Evolutionary conservation across 208 protist genomes (phyloP).

Genomic region (Endotrypanum monterogeii): DNA sequence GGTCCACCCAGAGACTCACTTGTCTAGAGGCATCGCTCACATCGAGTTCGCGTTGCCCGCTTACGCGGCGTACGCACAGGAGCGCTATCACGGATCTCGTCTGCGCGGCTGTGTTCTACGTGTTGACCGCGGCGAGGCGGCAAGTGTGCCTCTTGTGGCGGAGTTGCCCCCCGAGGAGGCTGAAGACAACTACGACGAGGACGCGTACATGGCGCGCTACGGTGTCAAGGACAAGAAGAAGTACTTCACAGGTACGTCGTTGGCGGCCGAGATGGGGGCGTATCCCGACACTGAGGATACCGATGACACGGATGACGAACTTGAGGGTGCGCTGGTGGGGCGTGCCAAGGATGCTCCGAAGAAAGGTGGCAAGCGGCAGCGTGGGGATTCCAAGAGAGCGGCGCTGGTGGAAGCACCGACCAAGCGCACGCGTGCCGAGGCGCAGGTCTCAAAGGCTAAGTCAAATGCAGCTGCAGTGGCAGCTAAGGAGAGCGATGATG

Average conservation of each 20-base stretch:
- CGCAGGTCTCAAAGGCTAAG: constrained; percentile 9
- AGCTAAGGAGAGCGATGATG: constrained; percentile 36
- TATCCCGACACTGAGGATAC: constrained; percentile 24
- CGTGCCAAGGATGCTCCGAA: constrained; percentile 14
- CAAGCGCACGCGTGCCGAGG: constrained; percentile 21
- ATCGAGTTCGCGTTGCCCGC: constrained; percentile 79
- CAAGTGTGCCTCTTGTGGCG: constrained; percentile 62
- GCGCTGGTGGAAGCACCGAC: constrained; percentile 4
- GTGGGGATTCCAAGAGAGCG: constrained; percentile 9
- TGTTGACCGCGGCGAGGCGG: constrained; percentile 83
- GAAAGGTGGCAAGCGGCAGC: constrained; percentile 21
- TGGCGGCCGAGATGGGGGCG: constrained; percentile 48
- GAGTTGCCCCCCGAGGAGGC: constrained; percentile 45
- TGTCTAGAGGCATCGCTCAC: constrained; percentile 76
- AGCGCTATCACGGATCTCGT: constrained; percentile 81
- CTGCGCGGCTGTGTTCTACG: constrained; percentile 76
- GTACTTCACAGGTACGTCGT: constrained; percentile 86
- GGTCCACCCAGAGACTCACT: constrained; percentile 74
- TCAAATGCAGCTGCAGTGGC: background rate
- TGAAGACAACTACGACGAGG: constrained; percentile 80
- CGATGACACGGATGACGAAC: constrained; percentile 28
- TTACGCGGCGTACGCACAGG: constrained; percentile 84
- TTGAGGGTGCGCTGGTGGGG: constrained; percentile 7
- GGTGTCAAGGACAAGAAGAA: constrained; percentile 73
- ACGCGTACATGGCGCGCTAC: constrained; percentile 64